Conservation (phyloP, 805 yeast species). For the Metschnikowia matae region DNA sequence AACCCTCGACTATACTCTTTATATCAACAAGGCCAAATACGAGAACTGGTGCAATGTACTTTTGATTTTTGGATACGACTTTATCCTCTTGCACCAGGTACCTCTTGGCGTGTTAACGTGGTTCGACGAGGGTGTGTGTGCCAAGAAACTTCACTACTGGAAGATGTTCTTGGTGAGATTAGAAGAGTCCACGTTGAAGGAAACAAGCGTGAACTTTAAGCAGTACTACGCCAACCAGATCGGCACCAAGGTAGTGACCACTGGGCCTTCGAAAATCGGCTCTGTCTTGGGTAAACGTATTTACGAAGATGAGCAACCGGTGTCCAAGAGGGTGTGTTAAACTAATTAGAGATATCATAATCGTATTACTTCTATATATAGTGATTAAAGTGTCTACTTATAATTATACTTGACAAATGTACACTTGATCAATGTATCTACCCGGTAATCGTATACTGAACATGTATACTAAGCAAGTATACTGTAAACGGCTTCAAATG, state of each 20-base stretch:
- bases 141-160: constrained; percentile 16
- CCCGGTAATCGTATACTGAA: no score
- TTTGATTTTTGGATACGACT: constrained; percentile 41
- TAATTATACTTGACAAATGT: no score
- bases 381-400: no score
- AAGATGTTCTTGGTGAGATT: constrained; percentile 14
- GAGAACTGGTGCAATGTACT: constrained; percentile 45
- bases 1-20: constrained; percentile 53
- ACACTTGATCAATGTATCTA: no score
- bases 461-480: no score
- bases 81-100: constrained; percentile 34
- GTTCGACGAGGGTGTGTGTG: constrained; percentile 12
- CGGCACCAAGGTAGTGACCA: constrained; percentile 17
- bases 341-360: no score
- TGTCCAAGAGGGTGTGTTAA: constrained; percentile 11
- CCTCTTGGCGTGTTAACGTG: constrained; percentile 16
- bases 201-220: constrained; percentile 15
- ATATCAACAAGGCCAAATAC: constrained; percentile 47
- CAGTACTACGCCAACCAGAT: constrained; percentile 20
- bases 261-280: constrained; percentile 10
- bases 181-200: constrained; percentile 11
- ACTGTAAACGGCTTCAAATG: not conserved
- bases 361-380: no score
- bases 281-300: constrained; percentile 16
- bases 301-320: constrained; percentile 7